These are phyloP conservation scores for Cajanus cajan DNA, from an alignment of 306 rosid species.

Conservation along the genomic window DNA sequence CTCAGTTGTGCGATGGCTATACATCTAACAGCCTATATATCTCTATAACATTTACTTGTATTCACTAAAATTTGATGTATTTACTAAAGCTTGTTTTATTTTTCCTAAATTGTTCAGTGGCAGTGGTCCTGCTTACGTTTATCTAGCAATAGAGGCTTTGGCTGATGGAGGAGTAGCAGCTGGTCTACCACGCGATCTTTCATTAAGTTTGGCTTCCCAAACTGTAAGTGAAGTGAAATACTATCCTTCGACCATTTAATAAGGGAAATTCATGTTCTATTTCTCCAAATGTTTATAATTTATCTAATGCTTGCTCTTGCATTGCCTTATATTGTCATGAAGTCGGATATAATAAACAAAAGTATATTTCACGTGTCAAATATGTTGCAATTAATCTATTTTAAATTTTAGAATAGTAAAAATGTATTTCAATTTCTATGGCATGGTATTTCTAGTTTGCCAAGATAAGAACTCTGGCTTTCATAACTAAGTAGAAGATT, in stretches of 20 bases:
- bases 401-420: background rate
- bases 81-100: constrained; percentile 16
- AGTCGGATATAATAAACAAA: background rate
- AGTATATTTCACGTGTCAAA: background rate
- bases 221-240: constrained; percentile 65
- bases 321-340: background rate
- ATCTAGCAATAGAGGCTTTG: constrained; percentile 91
- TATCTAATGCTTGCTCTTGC: background rate
- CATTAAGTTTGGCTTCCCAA: constrained; percentile 86
- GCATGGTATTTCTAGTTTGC: background rate
- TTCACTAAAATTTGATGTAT: background rate
- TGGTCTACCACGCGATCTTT: constrained; percentile 90
- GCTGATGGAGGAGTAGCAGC: constrained; percentile 99
- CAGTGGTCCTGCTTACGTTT: constrained; percentile 94
- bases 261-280: background rate
- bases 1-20: background rate
- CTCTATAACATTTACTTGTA: background rate
- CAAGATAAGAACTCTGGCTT: background rate
- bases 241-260: constrained; percentile 4
- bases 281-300: constrained; percentile 3
- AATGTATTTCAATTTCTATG: background rate
- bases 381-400: background rate
- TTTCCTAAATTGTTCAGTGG: constrained; percentile 65
- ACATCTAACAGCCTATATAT: constrained; percentile 1
- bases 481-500: background rate